A percentile compares a stretch with the other conserved stretches of the same genome.
Conservation (phyloP, 2,329 filamentous ascomycete genomes). For the Colletotrichum shisoi region DNA sequence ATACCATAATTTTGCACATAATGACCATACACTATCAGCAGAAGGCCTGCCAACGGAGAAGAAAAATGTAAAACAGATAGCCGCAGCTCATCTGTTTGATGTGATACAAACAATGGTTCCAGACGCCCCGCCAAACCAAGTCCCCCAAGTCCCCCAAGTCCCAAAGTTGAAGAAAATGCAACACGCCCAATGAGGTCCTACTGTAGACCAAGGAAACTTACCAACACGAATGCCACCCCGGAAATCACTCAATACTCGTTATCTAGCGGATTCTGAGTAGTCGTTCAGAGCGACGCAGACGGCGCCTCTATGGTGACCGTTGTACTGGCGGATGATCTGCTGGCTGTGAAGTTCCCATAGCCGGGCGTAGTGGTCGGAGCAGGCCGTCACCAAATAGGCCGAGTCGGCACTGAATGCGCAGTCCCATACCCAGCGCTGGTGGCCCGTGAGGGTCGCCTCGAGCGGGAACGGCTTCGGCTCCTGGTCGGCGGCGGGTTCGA, state of each 20-base stretch:
- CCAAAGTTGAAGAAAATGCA: slow-evolving; percentile 26
- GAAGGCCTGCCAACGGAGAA: slow-evolving; percentile 23
- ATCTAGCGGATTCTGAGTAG: slow-evolving; percentile 65
- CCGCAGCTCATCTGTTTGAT: slow-evolving; percentile 28
- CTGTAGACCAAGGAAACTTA: slow-evolving; percentile 27
- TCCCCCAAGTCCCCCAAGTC: slow-evolving; percentile 30
- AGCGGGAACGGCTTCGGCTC: slow-evolving; percentile 72
- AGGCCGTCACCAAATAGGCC: slow-evolving; percentile 91
- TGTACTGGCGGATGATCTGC: slow-evolving; percentile 92
- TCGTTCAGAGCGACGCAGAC: slow-evolving; percentile 95
- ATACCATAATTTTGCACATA: slow-evolving; percentile 34
- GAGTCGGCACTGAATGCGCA: slow-evolving; percentile 94
- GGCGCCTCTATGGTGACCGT: slow-evolving; percentile 89
- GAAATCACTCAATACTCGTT: slow-evolving; percentile 23
- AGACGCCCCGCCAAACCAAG: slow-evolving; percentile 40
- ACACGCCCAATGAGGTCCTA: slow-evolving; percentile 24
- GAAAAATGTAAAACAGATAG: slow-evolving; percentile 28
- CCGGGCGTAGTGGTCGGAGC: slow-evolving; percentile 90
- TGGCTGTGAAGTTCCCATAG: slow-evolving; percentile 89
- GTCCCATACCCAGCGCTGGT: slow-evolving; percentile 98
- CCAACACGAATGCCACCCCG: slow-evolving; percentile 14
- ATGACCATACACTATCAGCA: slow-evolving; percentile 24
- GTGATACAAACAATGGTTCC: slow-evolving; percentile 34
- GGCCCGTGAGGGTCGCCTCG: slow-evolving; percentile 85
- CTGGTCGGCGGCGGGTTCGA: slow-evolving; percentile 57